Conservation (phyloP, 2,329 filamentous ascomycete genomes). For the Alternaria atra region DNA sequence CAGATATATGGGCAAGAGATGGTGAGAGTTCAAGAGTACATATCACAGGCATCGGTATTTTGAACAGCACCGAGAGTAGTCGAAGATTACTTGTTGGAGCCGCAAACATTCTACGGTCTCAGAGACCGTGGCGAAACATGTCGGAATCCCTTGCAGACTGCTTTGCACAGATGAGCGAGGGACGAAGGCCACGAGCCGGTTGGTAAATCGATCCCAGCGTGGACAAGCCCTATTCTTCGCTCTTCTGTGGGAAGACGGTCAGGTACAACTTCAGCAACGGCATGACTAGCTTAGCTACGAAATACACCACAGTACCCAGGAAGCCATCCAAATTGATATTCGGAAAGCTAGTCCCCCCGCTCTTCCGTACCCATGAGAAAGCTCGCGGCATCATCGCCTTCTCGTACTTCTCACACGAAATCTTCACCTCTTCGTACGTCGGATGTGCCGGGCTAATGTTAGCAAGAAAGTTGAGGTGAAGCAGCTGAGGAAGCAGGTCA, state of each 20-base stretch:
- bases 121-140: neutral
- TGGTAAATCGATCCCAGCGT: neutral
- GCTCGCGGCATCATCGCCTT: neutral
- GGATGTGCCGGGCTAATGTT: neutral
- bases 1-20: neutral
- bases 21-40: neutral
- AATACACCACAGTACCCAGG: neutral
- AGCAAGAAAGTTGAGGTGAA: neutral
- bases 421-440: neutral
- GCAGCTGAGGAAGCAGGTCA: neutral
- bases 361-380: conserved; percentile 5
- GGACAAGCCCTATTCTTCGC: neutral
- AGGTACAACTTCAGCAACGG: neutral
- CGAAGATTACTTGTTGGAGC: neutral
- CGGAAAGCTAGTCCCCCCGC: conserved; percentile 1
- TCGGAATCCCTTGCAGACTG: neutral
- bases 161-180: neutral
- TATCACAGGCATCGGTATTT: neutral
- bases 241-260: neutral
- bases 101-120: neutral
- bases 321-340: neutral
- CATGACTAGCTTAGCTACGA: neutral
- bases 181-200: neutral
- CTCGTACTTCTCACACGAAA: neutral
- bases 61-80: neutral